Evolutionary conservation across 2,329 filamentous ascomycete genomes (phyloP).

Genomic region (Verticillium nonalfalfae): DNA sequence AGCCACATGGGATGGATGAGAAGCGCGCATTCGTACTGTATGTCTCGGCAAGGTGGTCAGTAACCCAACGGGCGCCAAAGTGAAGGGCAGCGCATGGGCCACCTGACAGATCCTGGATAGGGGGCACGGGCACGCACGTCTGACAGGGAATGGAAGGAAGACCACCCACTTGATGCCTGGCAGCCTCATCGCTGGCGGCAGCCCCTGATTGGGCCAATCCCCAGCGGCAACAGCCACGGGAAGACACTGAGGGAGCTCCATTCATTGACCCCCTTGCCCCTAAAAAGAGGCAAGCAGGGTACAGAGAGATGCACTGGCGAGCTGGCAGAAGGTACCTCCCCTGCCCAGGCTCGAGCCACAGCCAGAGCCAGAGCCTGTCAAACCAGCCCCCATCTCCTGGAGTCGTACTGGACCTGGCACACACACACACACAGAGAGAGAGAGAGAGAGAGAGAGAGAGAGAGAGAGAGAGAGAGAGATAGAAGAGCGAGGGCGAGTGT

Average conservation of each 20-base stretch:
- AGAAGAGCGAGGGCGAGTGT: neutral
- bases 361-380: neutral
- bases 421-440: too few species aligned
- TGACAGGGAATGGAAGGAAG: neutral
- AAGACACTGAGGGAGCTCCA: neutral
- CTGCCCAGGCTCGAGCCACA: neutral
- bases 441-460: neutral
- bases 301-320: neutral
- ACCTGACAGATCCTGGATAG: neutral
- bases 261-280: neutral
- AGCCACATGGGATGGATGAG: too few species aligned
- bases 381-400: neutral
- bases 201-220: neutral
- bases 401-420: neutral
- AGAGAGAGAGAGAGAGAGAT: neutral
- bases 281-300: neutral
- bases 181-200: neutral
- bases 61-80: neutral
- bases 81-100: neutral
- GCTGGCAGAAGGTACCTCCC: neutral
- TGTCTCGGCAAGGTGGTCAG: too few species aligned
- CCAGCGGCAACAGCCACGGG: neutral
- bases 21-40: too few species aligned
- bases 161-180: neutral
- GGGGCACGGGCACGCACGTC: neutral